phyloP scores from a whole-genome alignment of 495 filamentous ascomycete genomes.

The Chaetomidium leptoderma region DNA sequence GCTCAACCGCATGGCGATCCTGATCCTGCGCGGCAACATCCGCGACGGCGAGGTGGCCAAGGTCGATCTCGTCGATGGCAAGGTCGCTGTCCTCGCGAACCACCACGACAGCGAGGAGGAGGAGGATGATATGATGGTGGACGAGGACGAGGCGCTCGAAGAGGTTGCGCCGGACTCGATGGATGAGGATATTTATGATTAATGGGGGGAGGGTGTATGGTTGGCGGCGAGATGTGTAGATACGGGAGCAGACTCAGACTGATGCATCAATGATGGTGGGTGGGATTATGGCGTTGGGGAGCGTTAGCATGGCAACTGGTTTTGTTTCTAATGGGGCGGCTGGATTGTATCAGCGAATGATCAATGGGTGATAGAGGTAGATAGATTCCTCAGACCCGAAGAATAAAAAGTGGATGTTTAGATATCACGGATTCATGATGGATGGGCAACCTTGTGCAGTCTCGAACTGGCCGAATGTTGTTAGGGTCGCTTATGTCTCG shows the following conservation, averaged over 20 bases:
- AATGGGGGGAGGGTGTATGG: neutral
- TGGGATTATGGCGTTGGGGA: neutral
- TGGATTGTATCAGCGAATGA: neutral
- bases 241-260: neutral
- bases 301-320: neutral
- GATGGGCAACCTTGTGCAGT: no score
- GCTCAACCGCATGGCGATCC: constrained; percentile 83
- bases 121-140: constrained; percentile 63
- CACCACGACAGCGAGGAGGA: constrained; percentile 59
- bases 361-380: neutral
- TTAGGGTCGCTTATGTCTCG: no score
- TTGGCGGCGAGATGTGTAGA: neutral
- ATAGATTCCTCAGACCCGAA: constrained; percentile 3
- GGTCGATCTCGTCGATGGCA: constrained; percentile 67
- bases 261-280: neutral
- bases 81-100: constrained; percentile 76
- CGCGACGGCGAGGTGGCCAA: constrained; percentile 77
- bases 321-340: neutral
- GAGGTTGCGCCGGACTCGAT: constrained; percentile 65
- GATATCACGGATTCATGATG: no score
- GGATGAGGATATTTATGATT: constrained; percentile 52
- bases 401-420: no score
- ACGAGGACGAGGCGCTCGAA: constrained; percentile 64
- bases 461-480: no score
- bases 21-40: constrained; percentile 80